Evolutionary conservation across 2,329 filamentous ascomycete species (phyloP).

Genomic region (Davidsoniella neocaledoniae): DNA sequence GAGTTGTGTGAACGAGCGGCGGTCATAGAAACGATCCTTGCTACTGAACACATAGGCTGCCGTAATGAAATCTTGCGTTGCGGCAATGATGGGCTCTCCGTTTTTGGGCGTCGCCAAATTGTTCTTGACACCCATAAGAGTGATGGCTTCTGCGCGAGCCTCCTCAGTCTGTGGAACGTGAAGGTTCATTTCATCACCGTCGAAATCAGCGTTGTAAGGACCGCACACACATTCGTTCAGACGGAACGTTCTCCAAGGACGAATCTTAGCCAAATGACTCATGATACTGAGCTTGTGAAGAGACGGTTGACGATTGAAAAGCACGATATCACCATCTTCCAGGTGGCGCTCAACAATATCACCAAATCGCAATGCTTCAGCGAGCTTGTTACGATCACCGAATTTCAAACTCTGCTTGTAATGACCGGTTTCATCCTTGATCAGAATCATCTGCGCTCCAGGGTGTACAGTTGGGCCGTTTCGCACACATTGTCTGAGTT

Average conservation of each 20-base stretch:
- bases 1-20: conserved; percentile 73
- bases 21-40: conserved; percentile 86
- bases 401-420: conserved; percentile 64
- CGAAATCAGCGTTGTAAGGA: conserved; percentile 97
- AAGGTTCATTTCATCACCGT: conserved; percentile 97
- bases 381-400: conserved; percentile 52
- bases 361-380: conserved; percentile 59
- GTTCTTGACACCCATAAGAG: conserved; percentile 94
- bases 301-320: conserved; percentile 96
- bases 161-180: conserved; percentile 98
- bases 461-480: conserved; percentile 71
- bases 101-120: conserved; percentile 94
- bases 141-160: conserved; percentile 83
- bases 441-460: conserved; percentile 69
- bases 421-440: conserved; percentile 45
- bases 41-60: conserved; percentile 79
- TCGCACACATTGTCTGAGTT: conserved; percentile 54
- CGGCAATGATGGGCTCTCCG: conserved; percentile 92
- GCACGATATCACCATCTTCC: conserved; percentile 84
- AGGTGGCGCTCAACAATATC: conserved; percentile 90
- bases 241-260: conserved; percentile 89
- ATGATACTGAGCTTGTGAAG: conserved; percentile 98
- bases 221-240: conserved; percentile 97
- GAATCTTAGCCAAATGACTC: conserved; percentile 81
- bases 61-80: conserved; percentile 99